Evolutionary conservation across 73 alveolate genomes (phyloP).

Genomic region (Effrenium voratum): DNA sequence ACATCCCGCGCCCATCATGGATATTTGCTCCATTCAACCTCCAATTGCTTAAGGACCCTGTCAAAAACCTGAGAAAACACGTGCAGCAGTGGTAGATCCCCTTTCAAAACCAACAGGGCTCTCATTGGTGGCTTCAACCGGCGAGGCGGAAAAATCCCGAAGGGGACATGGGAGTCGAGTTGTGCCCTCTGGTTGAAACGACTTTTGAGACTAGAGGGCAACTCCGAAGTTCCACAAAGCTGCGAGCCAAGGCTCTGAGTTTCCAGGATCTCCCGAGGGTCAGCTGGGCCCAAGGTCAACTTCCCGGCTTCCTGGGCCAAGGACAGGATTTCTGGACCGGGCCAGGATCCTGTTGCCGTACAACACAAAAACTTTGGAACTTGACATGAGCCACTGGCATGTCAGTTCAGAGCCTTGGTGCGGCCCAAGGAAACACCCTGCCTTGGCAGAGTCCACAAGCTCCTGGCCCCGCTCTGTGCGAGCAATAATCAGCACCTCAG

Average conservation of each 20-base stretch:
- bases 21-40: too few relatives aligned
- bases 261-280: slow-evolving; percentile 11
- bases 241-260: slow-evolving; percentile 33
- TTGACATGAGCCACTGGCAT: not conserved
- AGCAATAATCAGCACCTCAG: slow-evolving; percentile 68
- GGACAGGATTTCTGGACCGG: not conserved
- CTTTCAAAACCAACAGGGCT: too few relatives aligned
- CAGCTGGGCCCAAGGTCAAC: slow-evolving; percentile 88
- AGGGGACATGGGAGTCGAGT: too few relatives aligned
- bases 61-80: too few relatives aligned
- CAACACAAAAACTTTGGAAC: not conserved
- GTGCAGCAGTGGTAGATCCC: too few relatives aligned
- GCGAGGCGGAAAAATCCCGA: too few relatives aligned
- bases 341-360: not conserved
- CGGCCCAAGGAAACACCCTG: not conserved
- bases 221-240: not conserved
- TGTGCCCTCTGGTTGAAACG: too few relatives aligned
- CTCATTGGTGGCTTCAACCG: too few relatives aligned
- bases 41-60: too few relatives aligned
- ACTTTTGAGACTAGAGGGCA: too few relatives aligned
- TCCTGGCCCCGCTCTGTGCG: slow-evolving; percentile 72
- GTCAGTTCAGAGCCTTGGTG: not conserved
- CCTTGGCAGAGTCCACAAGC: slow-evolving; percentile 76
- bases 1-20: too few relatives aligned
- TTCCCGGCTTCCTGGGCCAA: slow-evolving; percentile 41